A percentile compares a stretch with the other conserved stretches of the same genome.
Conservation (phyloP, 1,139 yeast species). For the Casaregolazyma lundiana region DNA sequence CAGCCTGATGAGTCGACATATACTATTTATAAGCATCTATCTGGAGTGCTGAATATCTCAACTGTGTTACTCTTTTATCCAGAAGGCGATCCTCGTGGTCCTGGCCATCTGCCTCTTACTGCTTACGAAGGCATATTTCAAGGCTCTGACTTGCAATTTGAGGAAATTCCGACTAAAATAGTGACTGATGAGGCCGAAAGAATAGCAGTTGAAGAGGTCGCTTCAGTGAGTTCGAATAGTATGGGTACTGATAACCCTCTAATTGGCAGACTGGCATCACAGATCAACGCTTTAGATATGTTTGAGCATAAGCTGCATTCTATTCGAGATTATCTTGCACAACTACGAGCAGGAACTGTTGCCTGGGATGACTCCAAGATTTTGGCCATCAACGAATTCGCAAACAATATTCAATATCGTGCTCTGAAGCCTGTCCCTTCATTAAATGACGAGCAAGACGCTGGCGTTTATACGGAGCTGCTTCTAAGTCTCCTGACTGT, state of each 20-base stretch:
- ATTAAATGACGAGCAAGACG: slow-evolving; percentile 22
- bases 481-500: slow-evolving; percentile 23
- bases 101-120: slow-evolving; percentile 28
- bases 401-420: slow-evolving; percentile 7
- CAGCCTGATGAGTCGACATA: slow-evolving; percentile 10
- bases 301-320: slow-evolving; percentile 26
- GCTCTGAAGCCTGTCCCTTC: slow-evolving; percentile 7
- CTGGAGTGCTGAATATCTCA: slow-evolving; percentile 21
- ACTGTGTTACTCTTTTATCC: slow-evolving; percentile 22
- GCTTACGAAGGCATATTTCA: slow-evolving; percentile 29
- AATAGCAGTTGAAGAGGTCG: slow-evolving; percentile 34
- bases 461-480: slow-evolving; percentile 24
- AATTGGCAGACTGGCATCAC: slow-evolving; percentile 23
- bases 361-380: slow-evolving; percentile 24
- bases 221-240: slow-evolving; percentile 20
- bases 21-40: slow-evolving; percentile 21
- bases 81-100: slow-evolving; percentile 10
- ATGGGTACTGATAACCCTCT: slow-evolving; percentile 9
- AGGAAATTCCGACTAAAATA: slow-evolving; percentile 24
- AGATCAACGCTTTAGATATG: slow-evolving; percentile 31
- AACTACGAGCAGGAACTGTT: slow-evolving; percentile 18
- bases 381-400: slow-evolving; percentile 26
- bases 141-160: slow-evolving; percentile 21
- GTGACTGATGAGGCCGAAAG: slow-evolving; percentile 36
- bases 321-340: slow-evolving; percentile 24